These are phyloP conservation scores for Xerophyta viscosa DNA, from an alignment of 106 monocot species.

Conservation along the genomic window DNA sequence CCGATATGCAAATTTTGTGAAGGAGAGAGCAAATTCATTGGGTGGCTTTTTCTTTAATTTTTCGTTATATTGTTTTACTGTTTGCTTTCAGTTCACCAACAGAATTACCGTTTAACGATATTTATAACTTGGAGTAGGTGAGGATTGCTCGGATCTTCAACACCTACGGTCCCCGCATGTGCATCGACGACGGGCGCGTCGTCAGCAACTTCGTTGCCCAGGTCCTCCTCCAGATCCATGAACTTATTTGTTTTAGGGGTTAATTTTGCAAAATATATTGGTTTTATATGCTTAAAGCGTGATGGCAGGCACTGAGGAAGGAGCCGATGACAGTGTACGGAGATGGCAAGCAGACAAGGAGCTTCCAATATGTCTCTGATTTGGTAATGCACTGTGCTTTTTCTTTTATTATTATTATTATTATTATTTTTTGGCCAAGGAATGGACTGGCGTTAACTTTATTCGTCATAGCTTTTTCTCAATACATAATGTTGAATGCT, in stretches of 20 bases:
- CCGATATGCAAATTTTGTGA: too few species aligned
- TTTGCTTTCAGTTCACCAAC: background rate
- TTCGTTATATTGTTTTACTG: background rate
- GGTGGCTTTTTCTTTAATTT: too few species aligned
- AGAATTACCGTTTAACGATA: too few species aligned
- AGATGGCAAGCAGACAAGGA: constrained; percentile 83
- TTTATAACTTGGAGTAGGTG: constrained; percentile 28
- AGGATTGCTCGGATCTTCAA: constrained; percentile 95
- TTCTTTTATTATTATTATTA: too few species aligned
- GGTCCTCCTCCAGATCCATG: constrained; percentile 34
- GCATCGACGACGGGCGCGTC: constrained; percentile 91
- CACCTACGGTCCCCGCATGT: constrained; percentile 97
- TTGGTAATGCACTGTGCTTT: constrained; percentile 44
- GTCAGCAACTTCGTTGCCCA: constrained; percentile 97
- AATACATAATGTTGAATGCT: too few species aligned
- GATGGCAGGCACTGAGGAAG: constrained; percentile 70
- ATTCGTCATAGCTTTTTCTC: too few species aligned
- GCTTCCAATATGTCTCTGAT: constrained; percentile 92
- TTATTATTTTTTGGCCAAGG: too few species aligned
- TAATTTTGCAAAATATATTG: background rate
- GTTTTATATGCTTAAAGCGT: background rate
- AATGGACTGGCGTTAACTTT: too few species aligned
- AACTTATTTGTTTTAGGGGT: too few species aligned
- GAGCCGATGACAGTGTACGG: constrained; percentile 85
- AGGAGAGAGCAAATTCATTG: too few species aligned